Evolutionary conservation across 192 early-diverging fungal species (phyloP).

Genomic region (Rhizophagus clarus): DNA sequence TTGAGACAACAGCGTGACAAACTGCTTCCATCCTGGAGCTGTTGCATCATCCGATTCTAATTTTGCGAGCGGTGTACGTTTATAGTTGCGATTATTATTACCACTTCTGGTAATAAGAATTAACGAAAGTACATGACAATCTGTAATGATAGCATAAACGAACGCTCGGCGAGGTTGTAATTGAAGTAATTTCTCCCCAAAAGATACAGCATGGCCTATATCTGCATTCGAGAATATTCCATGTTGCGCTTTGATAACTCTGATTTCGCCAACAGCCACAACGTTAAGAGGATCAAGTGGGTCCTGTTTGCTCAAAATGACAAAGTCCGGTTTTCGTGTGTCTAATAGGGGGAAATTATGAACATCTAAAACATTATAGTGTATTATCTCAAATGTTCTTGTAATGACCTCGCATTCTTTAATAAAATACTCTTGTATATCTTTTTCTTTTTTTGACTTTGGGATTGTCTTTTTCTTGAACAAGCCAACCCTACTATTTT

Average conservation of each 20-base stretch:
- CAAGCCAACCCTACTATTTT: neutral
- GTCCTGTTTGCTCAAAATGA: neutral
- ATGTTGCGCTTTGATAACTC: neutral
- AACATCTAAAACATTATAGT: neutral
- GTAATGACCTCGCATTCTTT: neutral
- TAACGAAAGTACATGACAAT: neutral
- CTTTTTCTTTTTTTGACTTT: neutral
- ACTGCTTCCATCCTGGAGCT: neutral
- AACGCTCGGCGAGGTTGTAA: neutral
- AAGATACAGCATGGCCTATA: neutral
- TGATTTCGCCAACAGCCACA: neutral
- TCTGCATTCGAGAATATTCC: neutral
- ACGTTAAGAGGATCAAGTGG: slow-evolving; percentile 6
- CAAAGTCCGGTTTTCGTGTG: neutral
- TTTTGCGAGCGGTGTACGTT: neutral
- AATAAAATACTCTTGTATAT: neutral
- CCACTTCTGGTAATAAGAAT: neutral
- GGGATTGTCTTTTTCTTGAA: neutral
- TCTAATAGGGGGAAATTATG: neutral
- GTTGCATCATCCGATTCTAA: neutral
- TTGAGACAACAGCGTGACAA: neutral
- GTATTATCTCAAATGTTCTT: neutral
- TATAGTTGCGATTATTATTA: neutral
- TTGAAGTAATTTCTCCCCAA: slow-evolving; percentile 1
- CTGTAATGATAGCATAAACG: neutral